Base-by-base conservation (phyloP, 2,329 filamentous ascomycete species). In the Pseudogymnoascus sp. region DNA sequence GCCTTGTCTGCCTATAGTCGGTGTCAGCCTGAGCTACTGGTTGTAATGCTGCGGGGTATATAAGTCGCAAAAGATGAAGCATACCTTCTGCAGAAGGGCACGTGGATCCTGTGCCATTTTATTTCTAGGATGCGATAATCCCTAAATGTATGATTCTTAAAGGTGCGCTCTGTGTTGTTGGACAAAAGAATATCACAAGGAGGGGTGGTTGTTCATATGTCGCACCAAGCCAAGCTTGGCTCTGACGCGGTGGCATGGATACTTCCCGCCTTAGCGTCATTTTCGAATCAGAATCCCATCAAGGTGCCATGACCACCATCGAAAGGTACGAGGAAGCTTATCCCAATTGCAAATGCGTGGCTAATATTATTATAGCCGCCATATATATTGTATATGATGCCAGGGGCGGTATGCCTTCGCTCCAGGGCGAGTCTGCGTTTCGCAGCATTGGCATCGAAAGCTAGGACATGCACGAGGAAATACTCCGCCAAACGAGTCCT, bases 1-100 rank as follows among this genome's bases (percentile, higher is more conserved):
- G 86, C 81, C 79, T 94, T 96, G 71, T 97, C 90, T 77, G 94
- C 94, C 92, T 97, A 73, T 67, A 61, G 61, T 62, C 30, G 32
- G 57, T 58, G 58, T 62, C 63, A 60, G 62, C 67, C 30, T 69
- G 54, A 60, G 61, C 64, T 65, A 65, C 64, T 66, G 63, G 54
- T 30, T 47, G 63, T 38, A 18, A 28, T n/a, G 47, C 47, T 54
- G 47, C 47, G 25, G 47, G 25, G 28, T 54, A 54, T 54, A 20
- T 12, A 18, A 25, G 47, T 20, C 8, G 3, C 9, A 20, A 20
- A 58, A 7, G 57, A 30, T 25, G 50, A 34, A 64, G 64, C 71
- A 64, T 69, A 91, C 89, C 82, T 91, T 90, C 75, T 91, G 88
- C 57, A 93, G 79, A 62, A 94, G 79, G 66, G 85, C 87, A 73